A percentile compares a stretch with the other conserved stretches of the same genome.
Evolutionary conservation across 140 eudicot genomes (phyloP).

Genomic region (Flaveria floridana): DNA sequence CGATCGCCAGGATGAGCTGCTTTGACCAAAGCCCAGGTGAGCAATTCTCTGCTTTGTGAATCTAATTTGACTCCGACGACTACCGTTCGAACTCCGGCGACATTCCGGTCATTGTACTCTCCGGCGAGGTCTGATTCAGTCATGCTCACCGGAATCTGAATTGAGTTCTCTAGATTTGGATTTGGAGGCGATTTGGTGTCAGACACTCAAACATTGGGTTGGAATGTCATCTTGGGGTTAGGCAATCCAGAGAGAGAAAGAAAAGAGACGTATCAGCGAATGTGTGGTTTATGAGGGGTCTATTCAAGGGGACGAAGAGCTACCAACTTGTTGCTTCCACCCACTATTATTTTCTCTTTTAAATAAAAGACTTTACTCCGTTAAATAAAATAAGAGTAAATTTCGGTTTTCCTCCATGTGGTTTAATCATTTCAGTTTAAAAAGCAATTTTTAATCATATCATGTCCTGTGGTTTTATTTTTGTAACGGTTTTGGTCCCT

Average conservation of each 20-base stretch:
- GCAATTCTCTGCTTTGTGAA: slow-evolving; percentile 62
- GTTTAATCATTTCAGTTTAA: too few relatives aligned
- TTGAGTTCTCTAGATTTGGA: neutral
- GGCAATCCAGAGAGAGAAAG: neutral
- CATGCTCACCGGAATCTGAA: slow-evolving; percentile 27
- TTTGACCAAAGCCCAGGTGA: slow-evolving; percentile 92
- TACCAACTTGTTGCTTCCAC: neutral
- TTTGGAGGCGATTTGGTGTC: neutral
- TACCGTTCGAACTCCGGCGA: slow-evolving; percentile 51
- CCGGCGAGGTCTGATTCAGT: slow-evolving; percentile 36
- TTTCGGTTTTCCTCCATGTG: too few relatives aligned
- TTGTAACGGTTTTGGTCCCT: too few relatives aligned
- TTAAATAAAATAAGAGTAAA: too few relatives aligned
- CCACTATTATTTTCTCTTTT: neutral
- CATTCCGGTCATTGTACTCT: too few relatives aligned
- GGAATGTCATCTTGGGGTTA: slow-evolving; percentile 19
- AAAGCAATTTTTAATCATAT: too few relatives aligned
- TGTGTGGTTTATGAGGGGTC: neutral
- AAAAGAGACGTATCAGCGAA: slow-evolving; percentile 6
- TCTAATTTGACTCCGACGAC: slow-evolving; percentile 84
- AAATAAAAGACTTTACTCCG: too few relatives aligned
- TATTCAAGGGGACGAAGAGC: neutral
- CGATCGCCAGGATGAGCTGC: slow-evolving; percentile 82
- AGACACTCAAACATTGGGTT: neutral
- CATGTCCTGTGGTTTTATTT: too few relatives aligned